Conservation (phyloP, 148 eudicot species). For the Rhododendron henanense region DNA sequence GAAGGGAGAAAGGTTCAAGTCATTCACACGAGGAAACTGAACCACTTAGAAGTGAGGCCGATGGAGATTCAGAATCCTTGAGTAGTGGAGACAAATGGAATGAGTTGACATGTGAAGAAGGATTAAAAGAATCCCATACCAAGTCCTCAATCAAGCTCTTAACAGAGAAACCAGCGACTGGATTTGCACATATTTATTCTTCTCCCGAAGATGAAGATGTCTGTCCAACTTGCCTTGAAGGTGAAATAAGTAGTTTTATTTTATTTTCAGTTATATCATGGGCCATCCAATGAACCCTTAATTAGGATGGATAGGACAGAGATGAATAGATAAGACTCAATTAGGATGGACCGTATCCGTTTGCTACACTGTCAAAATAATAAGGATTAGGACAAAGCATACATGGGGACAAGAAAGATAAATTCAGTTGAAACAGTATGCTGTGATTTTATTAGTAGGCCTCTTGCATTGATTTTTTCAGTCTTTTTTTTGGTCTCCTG, state of each 20-base stretch:
- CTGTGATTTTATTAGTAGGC: neutral
- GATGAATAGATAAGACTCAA: neutral
- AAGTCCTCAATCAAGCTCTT: constrained; percentile 61
- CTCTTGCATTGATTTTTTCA: neutral
- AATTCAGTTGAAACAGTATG: neutral
- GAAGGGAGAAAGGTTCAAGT: constrained; percentile 80
- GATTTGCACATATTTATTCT: constrained; percentile 58
- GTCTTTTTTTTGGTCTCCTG: too few species aligned
- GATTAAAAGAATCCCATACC: constrained; percentile 43
- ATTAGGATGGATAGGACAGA: neutral
- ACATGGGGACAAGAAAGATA: neutral
- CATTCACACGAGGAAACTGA: constrained; percentile 73
- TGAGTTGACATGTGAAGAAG: constrained; percentile 55
- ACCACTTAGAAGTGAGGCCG: constrained; percentile 59
- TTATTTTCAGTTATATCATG: neutral
- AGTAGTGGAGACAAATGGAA: constrained; percentile 56
- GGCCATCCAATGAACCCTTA: neutral
- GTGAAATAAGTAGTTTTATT: constrained; percentile 24
- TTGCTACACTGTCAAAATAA: neutral
- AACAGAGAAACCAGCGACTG: constrained; percentile 41
- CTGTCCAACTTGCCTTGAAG: constrained; percentile 96
- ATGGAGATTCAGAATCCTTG: constrained; percentile 57
- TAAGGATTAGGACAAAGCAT: neutral
- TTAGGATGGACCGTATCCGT: neutral
- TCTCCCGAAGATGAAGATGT: constrained; percentile 90